phyloP scores from a whole-genome alignment of 441 rosid species.

The Populus hybrid region DNA sequence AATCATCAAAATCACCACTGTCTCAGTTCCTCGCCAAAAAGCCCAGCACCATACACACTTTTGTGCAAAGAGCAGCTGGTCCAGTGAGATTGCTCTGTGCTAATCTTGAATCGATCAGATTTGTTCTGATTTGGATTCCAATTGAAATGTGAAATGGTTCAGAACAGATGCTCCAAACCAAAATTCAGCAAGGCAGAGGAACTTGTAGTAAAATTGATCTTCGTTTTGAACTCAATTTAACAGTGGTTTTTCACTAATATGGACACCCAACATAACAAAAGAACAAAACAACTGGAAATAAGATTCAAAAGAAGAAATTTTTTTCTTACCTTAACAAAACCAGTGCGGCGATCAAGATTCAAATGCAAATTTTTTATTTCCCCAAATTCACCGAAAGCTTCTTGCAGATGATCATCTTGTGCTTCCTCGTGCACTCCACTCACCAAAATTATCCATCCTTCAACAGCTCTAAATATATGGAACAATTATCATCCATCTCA shows the following conservation, averaged over 20 bases:
- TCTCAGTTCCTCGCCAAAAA: background rate
- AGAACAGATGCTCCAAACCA: background rate
- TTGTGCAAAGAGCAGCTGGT: background rate
- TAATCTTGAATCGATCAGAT: background rate
- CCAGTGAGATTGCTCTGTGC: background rate
- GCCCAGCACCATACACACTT: background rate
- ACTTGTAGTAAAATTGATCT: background rate
- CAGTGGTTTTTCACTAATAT: background rate
- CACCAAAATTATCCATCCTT: constrained; percentile 92
- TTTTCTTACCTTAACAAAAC: constrained; percentile 82
- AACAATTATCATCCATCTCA: background rate
- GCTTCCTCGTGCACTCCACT: constrained; percentile 93
- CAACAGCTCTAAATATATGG: constrained; percentile 58
- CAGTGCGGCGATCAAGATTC: constrained; percentile 96
- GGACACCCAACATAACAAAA: background rate
- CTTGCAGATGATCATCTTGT: constrained; percentile 84
- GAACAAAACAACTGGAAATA: background rate
- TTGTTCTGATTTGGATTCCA: background rate
- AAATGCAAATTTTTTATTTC: constrained; percentile 84
- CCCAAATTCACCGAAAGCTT: constrained; percentile 86
- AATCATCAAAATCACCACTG: background rate
- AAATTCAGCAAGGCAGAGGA: background rate
- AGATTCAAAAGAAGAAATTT: background rate
- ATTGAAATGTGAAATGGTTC: too few relatives aligned
- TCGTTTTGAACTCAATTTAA: background rate